Conservation (phyloP, 495 filamentous ascomycete species). For the Apiosordaria backusii region DNA sequence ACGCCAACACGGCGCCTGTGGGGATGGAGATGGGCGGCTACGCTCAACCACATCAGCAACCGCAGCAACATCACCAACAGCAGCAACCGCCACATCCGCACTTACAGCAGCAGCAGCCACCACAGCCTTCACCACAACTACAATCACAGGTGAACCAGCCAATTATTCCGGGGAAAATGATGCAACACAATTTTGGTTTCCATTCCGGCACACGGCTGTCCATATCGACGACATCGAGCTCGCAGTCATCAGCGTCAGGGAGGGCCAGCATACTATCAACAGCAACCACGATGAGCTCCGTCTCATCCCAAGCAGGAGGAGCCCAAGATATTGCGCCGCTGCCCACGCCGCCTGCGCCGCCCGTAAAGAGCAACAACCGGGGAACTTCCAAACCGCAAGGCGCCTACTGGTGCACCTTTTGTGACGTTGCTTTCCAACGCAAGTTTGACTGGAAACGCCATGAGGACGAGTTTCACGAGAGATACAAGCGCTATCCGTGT, state of each 20-base stretch:
- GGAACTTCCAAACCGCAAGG: conserved; percentile 31
- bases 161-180: conserved; percentile 9
- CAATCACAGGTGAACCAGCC: conserved; percentile 23
- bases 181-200: conserved; percentile 5
- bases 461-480: conserved; percentile 52
- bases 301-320: conserved; percentile 24
- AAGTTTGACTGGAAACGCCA: conserved; percentile 54
- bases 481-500: conserved; percentile 49
- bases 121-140: conserved; percentile 5
- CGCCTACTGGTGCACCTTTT: conserved; percentile 52
- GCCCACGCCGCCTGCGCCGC: conserved; percentile 17
- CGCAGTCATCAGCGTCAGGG: conserved; percentile 35
- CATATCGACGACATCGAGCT: conserved; percentile 35
- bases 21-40: conserved; percentile 17
- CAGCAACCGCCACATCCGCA: conserved; percentile 13
- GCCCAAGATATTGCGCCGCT: conserved; percentile 18
- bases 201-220: conserved; percentile 28
- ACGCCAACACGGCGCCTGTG: background rate
- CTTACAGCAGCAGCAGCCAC: conserved; percentile 7
- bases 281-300: conserved; percentile 30
- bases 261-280: conserved; percentile 32
- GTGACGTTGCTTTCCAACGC: conserved; percentile 48
- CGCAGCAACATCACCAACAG: conserved; percentile 19
- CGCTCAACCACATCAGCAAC: conserved; percentile 16
- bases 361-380: conserved; percentile 29